Conservation (phyloP, 2,329 filamentous ascomycete species). For the Talaromyces sp. region DNA sequence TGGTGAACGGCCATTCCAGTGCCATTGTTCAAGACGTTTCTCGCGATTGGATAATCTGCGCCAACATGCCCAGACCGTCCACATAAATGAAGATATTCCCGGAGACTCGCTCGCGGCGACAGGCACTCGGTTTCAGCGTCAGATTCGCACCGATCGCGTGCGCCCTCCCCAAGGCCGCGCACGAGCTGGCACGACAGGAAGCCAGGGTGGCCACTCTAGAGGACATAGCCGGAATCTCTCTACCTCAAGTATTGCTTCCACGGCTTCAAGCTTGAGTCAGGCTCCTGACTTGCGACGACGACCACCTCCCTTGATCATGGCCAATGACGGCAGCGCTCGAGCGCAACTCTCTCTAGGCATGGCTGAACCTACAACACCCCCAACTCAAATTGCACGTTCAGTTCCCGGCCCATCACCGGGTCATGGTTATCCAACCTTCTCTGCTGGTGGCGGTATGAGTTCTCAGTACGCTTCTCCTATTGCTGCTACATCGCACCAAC, state of each 20-base stretch:
- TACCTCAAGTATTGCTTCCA: conserved; percentile 79
- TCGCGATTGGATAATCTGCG: conserved; percentile 91
- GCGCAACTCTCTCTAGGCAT: conserved; percentile 66
- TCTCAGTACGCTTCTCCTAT: conserved; percentile 78
- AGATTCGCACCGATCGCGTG: conserved; percentile 83
- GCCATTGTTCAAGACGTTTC: conserved; percentile 89
- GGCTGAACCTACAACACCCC: conserved; percentile 61
- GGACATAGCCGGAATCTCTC: conserved; percentile 85
- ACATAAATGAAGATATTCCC: conserved; percentile 96
- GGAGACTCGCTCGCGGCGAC: conserved; percentile 89
- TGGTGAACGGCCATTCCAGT: conserved; percentile 93
- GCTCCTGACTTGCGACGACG: conserved; percentile 65
- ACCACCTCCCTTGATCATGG: conserved; percentile 81
- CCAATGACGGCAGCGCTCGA: conserved; percentile 62
- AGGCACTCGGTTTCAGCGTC: conserved; percentile 85
- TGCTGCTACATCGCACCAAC: conserved; percentile 61
- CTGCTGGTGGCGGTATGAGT: conserved; percentile 67
- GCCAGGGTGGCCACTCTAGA: conserved; percentile 66
- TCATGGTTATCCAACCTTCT: conserved; percentile 75
- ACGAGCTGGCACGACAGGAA: conserved; percentile 74
- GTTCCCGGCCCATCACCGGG: conserved; percentile 68
- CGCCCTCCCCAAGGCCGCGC: conserved; percentile 68
- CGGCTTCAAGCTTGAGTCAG: conserved; percentile 66
- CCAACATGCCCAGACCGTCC: conserved; percentile 95
- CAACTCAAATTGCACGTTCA: conserved; percentile 59